These are phyloP conservation scores for Cercospora zeae-maydis DNA, from an alignment of 2,329 filamentous ascomycete species.

Conservation along the genomic window DNA sequence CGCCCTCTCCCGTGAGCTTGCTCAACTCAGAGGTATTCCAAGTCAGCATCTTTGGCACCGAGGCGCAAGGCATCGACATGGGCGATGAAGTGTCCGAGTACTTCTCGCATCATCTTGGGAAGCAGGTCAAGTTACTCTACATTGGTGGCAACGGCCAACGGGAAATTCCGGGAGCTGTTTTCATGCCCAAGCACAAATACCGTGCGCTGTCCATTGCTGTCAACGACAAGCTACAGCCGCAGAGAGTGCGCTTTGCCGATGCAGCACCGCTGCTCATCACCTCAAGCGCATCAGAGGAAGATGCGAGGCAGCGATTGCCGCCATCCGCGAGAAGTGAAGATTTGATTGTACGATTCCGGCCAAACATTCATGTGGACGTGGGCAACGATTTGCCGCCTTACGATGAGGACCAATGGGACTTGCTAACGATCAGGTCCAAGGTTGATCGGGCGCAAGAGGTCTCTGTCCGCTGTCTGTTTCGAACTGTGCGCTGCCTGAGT, in stretches of 20 bases:
- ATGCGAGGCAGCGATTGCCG: slow-evolving; percentile 32
- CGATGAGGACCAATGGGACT: slow-evolving; percentile 35
- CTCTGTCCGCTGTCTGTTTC: slow-evolving; percentile 34
- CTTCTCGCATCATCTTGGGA: slow-evolving; percentile 32
- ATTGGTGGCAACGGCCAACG: slow-evolving; percentile 36
- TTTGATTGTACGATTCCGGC: slow-evolving; percentile 35
- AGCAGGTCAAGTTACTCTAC: slow-evolving; percentile 31
- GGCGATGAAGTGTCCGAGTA: slow-evolving; percentile 32
- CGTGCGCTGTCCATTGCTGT: slow-evolving; percentile 33
- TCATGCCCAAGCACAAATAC: slow-evolving; percentile 33
- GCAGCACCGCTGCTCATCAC: slow-evolving; percentile 35
- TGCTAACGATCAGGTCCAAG: slow-evolving; percentile 33
- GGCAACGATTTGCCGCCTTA: slow-evolving; percentile 31
- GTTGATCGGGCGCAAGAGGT: slow-evolving; percentile 32
- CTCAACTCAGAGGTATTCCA: slow-evolving; percentile 30
- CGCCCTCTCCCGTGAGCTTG: slow-evolving; percentile 33
- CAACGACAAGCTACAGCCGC: slow-evolving; percentile 36
- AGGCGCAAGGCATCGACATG: slow-evolving; percentile 36
- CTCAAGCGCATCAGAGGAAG: slow-evolving; percentile 36
- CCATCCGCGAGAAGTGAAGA: slow-evolving; percentile 31
- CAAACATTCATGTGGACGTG: slow-evolving; percentile 36
- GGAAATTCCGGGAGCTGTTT: slow-evolving; percentile 35
- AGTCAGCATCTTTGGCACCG: slow-evolving; percentile 36
- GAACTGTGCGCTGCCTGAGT: slow-evolving; percentile 33
- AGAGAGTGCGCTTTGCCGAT: slow-evolving; percentile 36